A percentile compares a stretch with the other conserved stretches of the same genome.
phyloP scores from a whole-genome alignment of 2,329 filamentous ascomycete species.

The Aspergillus pseudoterreus region DNA sequence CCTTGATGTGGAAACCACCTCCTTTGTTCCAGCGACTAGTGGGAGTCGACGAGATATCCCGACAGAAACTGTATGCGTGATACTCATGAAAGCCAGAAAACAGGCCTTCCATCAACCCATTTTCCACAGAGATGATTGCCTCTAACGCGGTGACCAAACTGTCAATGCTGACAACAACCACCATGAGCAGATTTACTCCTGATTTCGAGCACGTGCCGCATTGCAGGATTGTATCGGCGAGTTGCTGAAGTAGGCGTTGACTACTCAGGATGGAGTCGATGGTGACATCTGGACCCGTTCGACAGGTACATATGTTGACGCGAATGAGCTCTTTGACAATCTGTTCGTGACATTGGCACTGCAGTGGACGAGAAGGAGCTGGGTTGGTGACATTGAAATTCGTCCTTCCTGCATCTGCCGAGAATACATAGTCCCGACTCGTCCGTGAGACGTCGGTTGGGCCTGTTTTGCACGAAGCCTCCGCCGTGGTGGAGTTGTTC shows the following conservation, averaged over 20 bases:
- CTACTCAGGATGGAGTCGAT: slow-evolving; percentile 26
- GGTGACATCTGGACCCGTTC: slow-evolving; percentile 13
- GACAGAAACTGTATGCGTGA: not conserved
- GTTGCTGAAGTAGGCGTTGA: slow-evolving; percentile 25
- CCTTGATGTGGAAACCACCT: slow-evolving; percentile 12
- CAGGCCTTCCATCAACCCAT: slow-evolving; percentile 9
- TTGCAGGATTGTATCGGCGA: slow-evolving; percentile 27
- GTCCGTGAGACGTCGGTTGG: no score
- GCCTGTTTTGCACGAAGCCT: not conserved
- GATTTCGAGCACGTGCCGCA: slow-evolving; percentile 24
- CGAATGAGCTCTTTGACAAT: slow-evolving; percentile 21
- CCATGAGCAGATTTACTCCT: slow-evolving; percentile 25
- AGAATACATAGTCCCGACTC: not conserved
- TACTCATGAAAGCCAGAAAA: slow-evolving; percentile 11
- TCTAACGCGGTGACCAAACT: slow-evolving; percentile 25
- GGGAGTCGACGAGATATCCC: not conserved
- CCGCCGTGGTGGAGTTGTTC: not conserved
- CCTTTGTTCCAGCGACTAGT: slow-evolving; percentile 6
- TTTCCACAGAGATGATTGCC: slow-evolving; percentile 13
- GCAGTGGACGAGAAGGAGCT: not conserved
- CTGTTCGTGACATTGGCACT: slow-evolving; percentile 24
- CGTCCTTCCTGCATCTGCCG: not conserved
- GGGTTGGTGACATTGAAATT: not conserved
- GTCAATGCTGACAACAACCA: slow-evolving; percentile 29
- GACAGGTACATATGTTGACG: slow-evolving; percentile 15